Conservation (phyloP, 169 alveolate genomes). For the Plasmodium fragile region DNA sequence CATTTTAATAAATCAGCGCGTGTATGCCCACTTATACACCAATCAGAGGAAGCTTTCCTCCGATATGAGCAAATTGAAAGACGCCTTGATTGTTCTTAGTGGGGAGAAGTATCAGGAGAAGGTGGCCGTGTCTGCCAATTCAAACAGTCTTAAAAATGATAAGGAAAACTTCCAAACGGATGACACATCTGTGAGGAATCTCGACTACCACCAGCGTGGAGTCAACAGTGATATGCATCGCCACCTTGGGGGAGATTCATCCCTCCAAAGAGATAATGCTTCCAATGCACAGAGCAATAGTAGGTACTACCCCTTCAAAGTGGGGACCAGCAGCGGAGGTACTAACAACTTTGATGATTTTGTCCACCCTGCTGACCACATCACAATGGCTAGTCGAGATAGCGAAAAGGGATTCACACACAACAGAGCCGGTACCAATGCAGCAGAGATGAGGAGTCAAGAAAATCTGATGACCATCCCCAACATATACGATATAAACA, state of each 20-base stretch:
- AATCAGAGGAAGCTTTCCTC: constrained; percentile 8
- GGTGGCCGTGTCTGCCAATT: not conserved
- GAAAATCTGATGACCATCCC: constrained; percentile 23
- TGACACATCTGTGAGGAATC: not conserved
- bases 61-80: constrained; percentile 64
- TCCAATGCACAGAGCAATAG: not conserved
- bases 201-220: not conserved
- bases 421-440: not conserved
- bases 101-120: constrained; percentile 54
- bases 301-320: not conserved
- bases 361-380: not conserved
- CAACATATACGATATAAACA: constrained; percentile 32
- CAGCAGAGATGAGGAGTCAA: not conserved
- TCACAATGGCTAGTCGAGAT: not conserved
- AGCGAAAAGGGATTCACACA: constrained; percentile 6
- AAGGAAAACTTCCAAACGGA: not conserved
- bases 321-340: too few species aligned
- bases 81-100: constrained; percentile 51
- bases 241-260: not conserved
- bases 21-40: constrained; percentile 46
- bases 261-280: not conserved
- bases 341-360: not conserved
- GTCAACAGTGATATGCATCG: not conserved
- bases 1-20: constrained; percentile 26
- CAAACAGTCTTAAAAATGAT: not conserved